Evolutionary conservation across 495 filamentous ascomycete genomes (phyloP), one percentile per base, ranked within the genome.

Genomic region (Terfezia boudieri): DNA sequence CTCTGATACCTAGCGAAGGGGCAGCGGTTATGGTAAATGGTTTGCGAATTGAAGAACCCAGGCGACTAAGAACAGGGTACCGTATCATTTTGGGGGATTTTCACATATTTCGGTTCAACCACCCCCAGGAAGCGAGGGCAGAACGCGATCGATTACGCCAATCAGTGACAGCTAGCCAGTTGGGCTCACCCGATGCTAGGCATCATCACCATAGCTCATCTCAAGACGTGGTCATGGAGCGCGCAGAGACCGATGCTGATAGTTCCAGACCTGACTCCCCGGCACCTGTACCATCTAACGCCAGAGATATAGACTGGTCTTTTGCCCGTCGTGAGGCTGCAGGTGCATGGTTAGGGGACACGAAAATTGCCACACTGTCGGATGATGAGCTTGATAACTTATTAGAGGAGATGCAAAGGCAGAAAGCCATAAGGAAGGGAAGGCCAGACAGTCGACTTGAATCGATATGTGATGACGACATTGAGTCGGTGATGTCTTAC

Each of bases 21-120:
- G 92, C 90, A 4, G 82, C 88, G 8, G 83, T 96, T 37, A 96
- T 99, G 92, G 87, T 99, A 37, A 99, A 99, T 61, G 90, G 90
- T 46, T 73, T 89, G 55, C 80, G 86, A 17, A 80, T 95, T 32
- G 75, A 84, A 37, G 83, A 84, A 60, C 80, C 86, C 9, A 87
- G 79, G 55, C 76, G 86, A 52, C 71, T 99, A 43, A 79, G 85
- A 59, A 94, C 87, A 68, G 90, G 90, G 36, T 90, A 84, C 67
- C 82, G 90, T 32, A 84, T 99, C 48, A 99, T 99, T 50, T 71
- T 99, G 9, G 90, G 92, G 14, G 90, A 99, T 67, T 99, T 99
- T 63, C 90, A 99, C 65, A 99, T 99, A 54, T 99, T 96, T 68
- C 76, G 90, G 55, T 99, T 99, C 71, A 99, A 99, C 60, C 86